Conservation (phyloP, 306 rosid species). For the Mucuna pruriens region DNA sequence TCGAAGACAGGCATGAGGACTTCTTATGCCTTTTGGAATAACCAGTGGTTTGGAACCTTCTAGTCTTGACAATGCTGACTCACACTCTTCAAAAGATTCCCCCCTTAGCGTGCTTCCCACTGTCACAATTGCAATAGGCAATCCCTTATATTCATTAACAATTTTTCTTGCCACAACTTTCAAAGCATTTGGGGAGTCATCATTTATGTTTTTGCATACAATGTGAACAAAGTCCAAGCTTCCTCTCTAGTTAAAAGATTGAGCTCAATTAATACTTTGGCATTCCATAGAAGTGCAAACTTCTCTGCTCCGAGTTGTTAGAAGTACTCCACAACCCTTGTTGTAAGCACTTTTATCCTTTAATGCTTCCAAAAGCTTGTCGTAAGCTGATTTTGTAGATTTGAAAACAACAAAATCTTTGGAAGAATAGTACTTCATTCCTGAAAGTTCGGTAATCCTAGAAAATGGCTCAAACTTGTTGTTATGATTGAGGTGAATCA, state of each 20-base stretch:
- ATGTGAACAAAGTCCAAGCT: constrained; percentile 4
- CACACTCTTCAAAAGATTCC: not conserved
- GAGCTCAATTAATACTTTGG: not conserved
- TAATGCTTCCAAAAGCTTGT: not conserved
- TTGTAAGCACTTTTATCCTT: not conserved
- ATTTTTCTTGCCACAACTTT: not conserved
- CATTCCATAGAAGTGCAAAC: not conserved
- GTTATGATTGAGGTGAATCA: not conserved
- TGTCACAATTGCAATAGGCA: constrained; percentile 22
- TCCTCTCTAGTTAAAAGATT: not conserved
- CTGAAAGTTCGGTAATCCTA: not conserved
- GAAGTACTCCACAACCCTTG: not conserved
- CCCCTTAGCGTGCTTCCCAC: constrained; percentile 21
- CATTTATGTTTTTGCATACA: not conserved
- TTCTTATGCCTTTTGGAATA: not conserved
- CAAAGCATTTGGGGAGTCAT: not conserved
- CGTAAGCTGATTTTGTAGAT: not conserved
- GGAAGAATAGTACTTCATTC: not conserved
- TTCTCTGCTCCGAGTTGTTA: not conserved
- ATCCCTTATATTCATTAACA: constrained; percentile 22
- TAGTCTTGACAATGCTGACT: not conserved
- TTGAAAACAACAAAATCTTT: not conserved
- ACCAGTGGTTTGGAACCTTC: not conserved
- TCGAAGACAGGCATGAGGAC: constrained; percentile 16
- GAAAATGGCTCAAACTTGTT: not conserved